Evolutionary conservation across 202 grass and related monocot species (phyloP).

Genomic region (Schoenoplectus triqueter): DNA sequence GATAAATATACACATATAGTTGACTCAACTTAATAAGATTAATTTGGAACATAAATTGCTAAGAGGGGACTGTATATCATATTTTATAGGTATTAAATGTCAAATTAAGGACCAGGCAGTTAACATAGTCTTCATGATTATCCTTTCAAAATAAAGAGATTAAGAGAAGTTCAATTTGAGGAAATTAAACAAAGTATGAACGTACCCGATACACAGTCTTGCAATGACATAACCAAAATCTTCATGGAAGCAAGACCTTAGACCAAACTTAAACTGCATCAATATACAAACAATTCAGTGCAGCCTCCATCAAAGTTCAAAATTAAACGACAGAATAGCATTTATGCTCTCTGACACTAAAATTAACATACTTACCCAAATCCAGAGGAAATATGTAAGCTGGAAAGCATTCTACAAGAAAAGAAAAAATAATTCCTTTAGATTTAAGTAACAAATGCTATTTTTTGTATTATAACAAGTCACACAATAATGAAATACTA

Average conservation of each 20-base stretch:
- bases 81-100: background rate
- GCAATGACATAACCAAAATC: conserved; percentile 54
- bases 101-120: background rate
- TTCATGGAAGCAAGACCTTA: conserved; percentile 83
- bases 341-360: conserved; percentile 38
- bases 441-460: background rate
- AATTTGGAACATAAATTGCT: background rate
- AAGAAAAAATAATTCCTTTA: conserved; percentile 22
- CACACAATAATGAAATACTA: background rate
- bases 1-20: background rate
- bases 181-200: conserved; percentile 16
- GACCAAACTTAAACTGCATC: conserved; percentile 73
- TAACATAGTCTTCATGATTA: background rate
- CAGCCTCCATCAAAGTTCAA: conserved; percentile 15
- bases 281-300: conserved; percentile 20
- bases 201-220: conserved; percentile 80
- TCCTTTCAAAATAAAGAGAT: background rate
- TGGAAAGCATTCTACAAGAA: conserved; percentile 91
- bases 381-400: conserved; percentile 66
- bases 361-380: conserved; percentile 50
- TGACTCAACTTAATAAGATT: background rate
- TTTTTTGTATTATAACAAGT: background rate
- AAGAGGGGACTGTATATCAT: background rate
- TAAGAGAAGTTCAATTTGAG: conserved; percentile 18
- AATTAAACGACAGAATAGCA: background rate